A percentile compares a stretch with the other conserved stretches of the same genome.
These are phyloP conservation scores for Ustilago nuda DNA, from an alignment of 1,284 basidiomycete genomes.

Conservation along the genomic window DNA sequence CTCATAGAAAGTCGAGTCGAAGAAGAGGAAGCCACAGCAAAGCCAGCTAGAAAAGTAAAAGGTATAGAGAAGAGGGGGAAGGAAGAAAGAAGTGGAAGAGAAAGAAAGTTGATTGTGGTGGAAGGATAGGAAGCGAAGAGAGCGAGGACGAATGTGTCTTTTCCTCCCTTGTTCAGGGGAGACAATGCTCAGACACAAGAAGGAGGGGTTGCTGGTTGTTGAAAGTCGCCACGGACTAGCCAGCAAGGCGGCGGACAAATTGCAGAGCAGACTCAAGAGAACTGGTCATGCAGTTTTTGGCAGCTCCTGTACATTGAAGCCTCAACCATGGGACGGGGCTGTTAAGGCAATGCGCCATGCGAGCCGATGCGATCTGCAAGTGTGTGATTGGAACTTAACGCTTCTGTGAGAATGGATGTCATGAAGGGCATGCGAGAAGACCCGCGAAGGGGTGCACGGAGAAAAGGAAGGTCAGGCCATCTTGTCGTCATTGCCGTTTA, in stretches of 20 bases:
- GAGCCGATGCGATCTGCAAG: conserved; percentile 20
- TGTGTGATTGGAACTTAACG: not conserved
- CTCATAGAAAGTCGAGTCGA: not conserved
- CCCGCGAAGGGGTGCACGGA: not conserved
- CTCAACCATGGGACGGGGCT: not conserved
- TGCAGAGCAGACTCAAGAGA: too few species aligned
- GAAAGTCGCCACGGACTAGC: conserved; percentile 8
- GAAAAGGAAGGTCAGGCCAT: not conserved
- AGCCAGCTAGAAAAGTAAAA: conserved; percentile 17
- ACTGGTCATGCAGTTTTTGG: not conserved
- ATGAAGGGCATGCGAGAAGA: not conserved
- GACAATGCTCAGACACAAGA: not conserved
- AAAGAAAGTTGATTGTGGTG: conserved; percentile 33
- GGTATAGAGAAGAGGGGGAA: conserved; percentile 13
- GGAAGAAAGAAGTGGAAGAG: conserved; percentile 5
- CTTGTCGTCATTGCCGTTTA: not conserved
- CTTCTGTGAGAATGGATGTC: not conserved
- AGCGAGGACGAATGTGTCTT: not conserved
- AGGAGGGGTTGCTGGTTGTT: conserved; percentile 9
- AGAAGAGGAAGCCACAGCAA: conserved; percentile 6
- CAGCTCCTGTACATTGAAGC: not conserved
- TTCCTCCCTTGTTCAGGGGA: not conserved
- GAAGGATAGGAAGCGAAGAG: conserved; percentile 5
- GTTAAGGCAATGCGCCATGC: conserved; percentile 13
- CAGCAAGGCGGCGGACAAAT: not conserved